A percentile compares a stretch with the other conserved stretches of the same genome.
These are phyloP conservation scores for Lachancea thermotolerans DNA, from an alignment of 805 yeast species.

Conservation along the genomic window DNA sequence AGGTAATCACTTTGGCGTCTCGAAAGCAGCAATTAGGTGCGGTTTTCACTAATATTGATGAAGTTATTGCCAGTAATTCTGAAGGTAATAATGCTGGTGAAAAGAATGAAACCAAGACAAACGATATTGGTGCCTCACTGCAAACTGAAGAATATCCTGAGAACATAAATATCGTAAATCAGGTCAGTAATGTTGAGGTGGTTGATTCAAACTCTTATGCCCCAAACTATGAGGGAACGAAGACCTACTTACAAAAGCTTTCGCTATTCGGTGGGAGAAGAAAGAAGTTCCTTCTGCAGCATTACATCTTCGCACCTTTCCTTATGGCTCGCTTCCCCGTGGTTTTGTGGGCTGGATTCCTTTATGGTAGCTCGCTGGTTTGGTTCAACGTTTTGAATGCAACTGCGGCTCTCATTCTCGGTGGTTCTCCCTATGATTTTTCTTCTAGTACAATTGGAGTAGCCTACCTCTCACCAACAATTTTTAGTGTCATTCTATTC, in stretches of 20 bases:
- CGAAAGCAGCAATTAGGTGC: conserved; percentile 1
- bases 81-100: conserved; percentile 15
- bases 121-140: conserved; percentile 5
- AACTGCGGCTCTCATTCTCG: conserved; percentile 39
- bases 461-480: conserved; percentile 46
- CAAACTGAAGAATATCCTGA: conserved; percentile 13
- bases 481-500: conserved; percentile 40
- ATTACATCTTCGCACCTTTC: conserved; percentile 34
- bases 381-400: conserved; percentile 46
- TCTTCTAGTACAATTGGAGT: conserved; percentile 42
- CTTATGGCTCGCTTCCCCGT: conserved; percentile 43
- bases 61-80: conserved; percentile 12
- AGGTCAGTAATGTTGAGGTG: conserved; percentile 29
- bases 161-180: conserved; percentile 16
- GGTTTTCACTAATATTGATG: conserved; percentile 14
- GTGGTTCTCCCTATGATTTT: conserved; percentile 47
- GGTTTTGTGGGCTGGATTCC: conserved; percentile 54
- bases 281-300: conserved; percentile 27
- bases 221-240: conserved; percentile 20
- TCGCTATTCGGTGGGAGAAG: conserved; percentile 36
- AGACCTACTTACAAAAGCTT: conserved; percentile 39
- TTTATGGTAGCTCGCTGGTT: conserved; percentile 43
- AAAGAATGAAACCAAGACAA: conserved; percentile 17
- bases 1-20: conserved; percentile 4
- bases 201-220: conserved; percentile 20